Evolutionary conservation across 345 rosid species (phyloP).

Genomic region (Salix brachista): DNA sequence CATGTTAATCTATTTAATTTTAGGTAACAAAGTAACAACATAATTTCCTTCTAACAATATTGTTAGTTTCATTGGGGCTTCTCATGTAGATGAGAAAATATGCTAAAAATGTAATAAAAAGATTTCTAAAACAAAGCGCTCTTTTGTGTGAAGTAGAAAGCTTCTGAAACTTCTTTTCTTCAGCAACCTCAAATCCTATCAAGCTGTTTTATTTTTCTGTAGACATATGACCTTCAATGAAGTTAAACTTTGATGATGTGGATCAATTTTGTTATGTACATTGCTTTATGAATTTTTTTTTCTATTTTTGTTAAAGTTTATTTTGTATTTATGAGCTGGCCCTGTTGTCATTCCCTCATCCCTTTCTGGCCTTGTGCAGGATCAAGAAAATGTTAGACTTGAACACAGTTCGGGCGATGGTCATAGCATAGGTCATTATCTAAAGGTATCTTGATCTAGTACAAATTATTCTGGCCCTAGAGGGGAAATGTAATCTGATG

Average conservation of each 20-base stretch:
- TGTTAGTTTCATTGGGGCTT: no score
- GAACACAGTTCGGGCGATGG: slow-evolving; percentile 22
- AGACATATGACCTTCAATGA: no score
- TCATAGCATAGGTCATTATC: slow-evolving; percentile 6
- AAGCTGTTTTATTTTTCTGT: no score
- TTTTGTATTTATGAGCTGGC: background rate
- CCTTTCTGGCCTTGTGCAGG: slow-evolving; percentile 20
- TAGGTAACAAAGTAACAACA: background rate
- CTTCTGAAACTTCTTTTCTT: no score
- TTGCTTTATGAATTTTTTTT: background rate
- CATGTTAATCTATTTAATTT: background rate
- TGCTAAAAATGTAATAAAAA: no score
- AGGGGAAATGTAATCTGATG: background rate
- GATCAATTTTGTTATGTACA: no score
- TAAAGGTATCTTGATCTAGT: background rate
- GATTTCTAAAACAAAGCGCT: no score
- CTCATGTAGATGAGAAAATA: no score
- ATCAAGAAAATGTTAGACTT: slow-evolving; percentile 28
- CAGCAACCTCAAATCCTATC: no score
- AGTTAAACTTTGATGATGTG: no score
- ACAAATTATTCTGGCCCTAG: background rate
- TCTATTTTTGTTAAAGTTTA: background rate
- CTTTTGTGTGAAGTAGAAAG: no score
- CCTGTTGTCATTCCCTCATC: background rate
- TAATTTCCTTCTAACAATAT: no score